Evolutionary conservation across 75 land plant species (phyloP), one percentile per base, ranked within the genome.

Genomic region (Chamaecyparis obtusa): DNA sequence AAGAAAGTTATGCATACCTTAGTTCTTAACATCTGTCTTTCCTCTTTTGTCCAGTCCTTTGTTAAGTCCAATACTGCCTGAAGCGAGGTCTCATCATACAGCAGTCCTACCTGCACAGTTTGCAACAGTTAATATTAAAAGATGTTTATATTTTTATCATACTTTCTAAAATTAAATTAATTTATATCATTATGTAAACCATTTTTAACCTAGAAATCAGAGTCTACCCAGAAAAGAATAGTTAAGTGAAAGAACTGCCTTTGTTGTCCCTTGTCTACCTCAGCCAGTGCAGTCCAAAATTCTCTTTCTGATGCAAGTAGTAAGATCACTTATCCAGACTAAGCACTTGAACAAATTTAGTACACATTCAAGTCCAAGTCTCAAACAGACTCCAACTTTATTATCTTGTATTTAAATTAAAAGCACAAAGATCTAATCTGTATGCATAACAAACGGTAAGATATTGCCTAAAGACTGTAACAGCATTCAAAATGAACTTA

Each of bases 11-110:
- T 10, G 21, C 76, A 27, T 39, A 96, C 99, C 98, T 96, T 95
- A 82, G 85, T 89, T 87, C 98, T 91, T 82, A 98, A 90, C 98
- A 94, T 95, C 32, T 93, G 90, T 81, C 98, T 94, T 92, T 98
- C 98, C 78, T 90, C 93, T 67, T 56, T 74, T 19, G 97, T 96
- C 99, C 99, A 98, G 86, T 98, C 98, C 85, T 90, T 92, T 67
- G 94, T 95, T 83, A 98, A 89, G 87, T 96, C 98, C 83, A 96
- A 87, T 86, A 93, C 96, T 71, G 89, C 92, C 89, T 96, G 98
- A 32, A 98, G 91, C 19, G 99, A 94, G 83, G 89, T 88, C 32
- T 98, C 99, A 90, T 98, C 99, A 90, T 98, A 98, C 85, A 98
- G 88, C 81, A 98, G 85, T 41, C 99, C 99, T 15, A 96, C 97